phyloP scores from a whole-genome alignment of 2,329 filamentous ascomycete genomes.

The Xylariaceae sp. region DNA sequence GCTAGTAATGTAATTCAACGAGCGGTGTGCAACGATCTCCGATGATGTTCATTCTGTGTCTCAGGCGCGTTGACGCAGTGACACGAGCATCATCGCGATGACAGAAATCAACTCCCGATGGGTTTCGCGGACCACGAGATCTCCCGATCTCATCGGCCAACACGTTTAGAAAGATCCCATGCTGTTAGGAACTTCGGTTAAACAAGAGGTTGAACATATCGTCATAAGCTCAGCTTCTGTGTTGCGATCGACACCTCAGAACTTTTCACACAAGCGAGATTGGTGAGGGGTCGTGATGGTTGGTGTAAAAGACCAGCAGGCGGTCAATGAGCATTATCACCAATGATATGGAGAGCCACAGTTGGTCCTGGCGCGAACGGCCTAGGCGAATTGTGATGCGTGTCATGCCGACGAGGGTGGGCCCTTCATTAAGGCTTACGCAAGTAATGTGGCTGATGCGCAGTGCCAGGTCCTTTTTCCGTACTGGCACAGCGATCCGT shows the following conservation, averaged over 20 bases:
- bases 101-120: no score
- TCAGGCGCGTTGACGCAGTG: slow-evolving; percentile 1
- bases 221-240: background rate
- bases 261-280: background rate
- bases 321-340: background rate
- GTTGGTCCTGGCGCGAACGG: background rate
- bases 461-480: background rate
- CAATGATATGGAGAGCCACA: background rate
- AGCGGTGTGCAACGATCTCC: background rate
- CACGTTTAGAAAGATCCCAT: no score
- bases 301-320: background rate
- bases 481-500: no score
- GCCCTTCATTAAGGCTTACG: slow-evolving; percentile 27
- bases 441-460: slow-evolving; percentile 35
- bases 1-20: background rate
- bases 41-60: slow-evolving; percentile 2
- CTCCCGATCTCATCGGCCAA: no score
- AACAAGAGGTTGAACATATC: background rate
- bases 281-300: background rate
- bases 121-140: no score
- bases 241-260: background rate
- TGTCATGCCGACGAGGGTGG: slow-evolving; percentile 19
- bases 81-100: no score
- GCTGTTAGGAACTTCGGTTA: background rate
- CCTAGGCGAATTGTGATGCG: slow-evolving; percentile 5